Conservation (phyloP, 352 stramenopile species). For the Thraustochytrium striatum region DNA sequence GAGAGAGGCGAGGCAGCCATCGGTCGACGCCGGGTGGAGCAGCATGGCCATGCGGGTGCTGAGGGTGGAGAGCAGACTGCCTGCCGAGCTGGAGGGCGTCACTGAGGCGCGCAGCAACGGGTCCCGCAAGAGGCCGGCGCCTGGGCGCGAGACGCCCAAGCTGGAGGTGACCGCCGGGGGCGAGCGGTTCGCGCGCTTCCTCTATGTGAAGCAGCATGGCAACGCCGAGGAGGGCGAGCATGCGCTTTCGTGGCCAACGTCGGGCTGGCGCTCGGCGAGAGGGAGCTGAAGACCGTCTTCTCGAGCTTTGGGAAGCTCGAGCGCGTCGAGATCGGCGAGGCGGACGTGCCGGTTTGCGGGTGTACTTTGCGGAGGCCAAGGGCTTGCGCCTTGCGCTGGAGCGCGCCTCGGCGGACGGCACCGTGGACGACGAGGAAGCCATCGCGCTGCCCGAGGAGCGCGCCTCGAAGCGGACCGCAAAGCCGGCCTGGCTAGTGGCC, state of each 20-base stretch:
- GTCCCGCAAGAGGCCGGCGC: neutral
- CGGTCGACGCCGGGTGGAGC: no score
- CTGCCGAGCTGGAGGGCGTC: neutral
- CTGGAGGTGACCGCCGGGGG: neutral
- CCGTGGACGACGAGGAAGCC: neutral
- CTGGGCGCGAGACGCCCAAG: neutral
- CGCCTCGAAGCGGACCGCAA: neutral
- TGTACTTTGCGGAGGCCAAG: slow-evolving; percentile 1
- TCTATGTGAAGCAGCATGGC: slow-evolving; percentile 30
- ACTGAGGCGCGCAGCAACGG: neutral
- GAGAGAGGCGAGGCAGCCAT: no score
- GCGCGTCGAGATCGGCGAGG: neutral
- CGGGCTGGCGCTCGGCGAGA: neutral
- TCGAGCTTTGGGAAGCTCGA: slow-evolving; percentile 22
- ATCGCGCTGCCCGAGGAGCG: neutral
- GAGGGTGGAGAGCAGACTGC: no score
- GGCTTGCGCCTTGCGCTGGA: neutral
- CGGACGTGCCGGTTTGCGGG: neutral
- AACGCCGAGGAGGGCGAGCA: slow-evolving; percentile 4
- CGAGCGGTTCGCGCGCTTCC: neutral
- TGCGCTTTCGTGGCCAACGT: slow-evolving; percentile 33
- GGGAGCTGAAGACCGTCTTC: neutral
- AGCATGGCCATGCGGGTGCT: no score
- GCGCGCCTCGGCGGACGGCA: neutral
- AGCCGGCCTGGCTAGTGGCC: slow-evolving; percentile 4